Base-by-base conservation (phyloP, 768 basidiomycete species). In the Lactifluus piperatus region DNA sequence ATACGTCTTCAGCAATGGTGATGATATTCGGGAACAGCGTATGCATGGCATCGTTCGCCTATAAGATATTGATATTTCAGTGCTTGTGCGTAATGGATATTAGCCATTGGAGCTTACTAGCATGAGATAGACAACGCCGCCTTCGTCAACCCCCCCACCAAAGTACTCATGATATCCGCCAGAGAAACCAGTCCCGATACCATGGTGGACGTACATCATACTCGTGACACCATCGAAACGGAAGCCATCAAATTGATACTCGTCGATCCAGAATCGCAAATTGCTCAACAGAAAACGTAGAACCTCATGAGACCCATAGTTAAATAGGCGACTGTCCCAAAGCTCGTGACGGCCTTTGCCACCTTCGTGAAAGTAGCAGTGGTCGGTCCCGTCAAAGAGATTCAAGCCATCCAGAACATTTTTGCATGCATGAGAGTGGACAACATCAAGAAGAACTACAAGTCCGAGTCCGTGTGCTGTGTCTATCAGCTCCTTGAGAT, bases 101-200 rank as follows among this genome's bases (percentile, higher is more conserved):
- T 30, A 5, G 26, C 8, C 30, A 27, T 63, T 58, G n/a, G 39
- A 22, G 77, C 91, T 69, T 63, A 94, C 94, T 52, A 99, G 81
- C 97, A 99, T 98, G 62, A 99, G 81, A 71, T 99, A 99, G 20
- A 88, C 88, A 60, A 99, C 85, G 7, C 83, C 93, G 67, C 97
- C 95, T 48, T 85, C 75, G 66, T 98, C 97, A 20, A 88, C 88
- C 13, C 73, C 75, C 34, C 81, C 76, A 14, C 94, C 95, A 71
- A 97, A 99, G 74, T 99, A 99, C 72, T 99, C 97, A 68, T 97
- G 91, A 73, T 99, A 99, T 13, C 91, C 94, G 27, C 95, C 94
- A 43, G 93, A 95, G 75, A 99, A 99, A 18, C 95, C 97, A 8
- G 94, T 82, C 16, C 95, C 95, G 66, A 98, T 98, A 10, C 97